phyloP scores from a whole-genome alignment of 2,329 filamentous ascomycete species.

The Fusarium sp. region DNA sequence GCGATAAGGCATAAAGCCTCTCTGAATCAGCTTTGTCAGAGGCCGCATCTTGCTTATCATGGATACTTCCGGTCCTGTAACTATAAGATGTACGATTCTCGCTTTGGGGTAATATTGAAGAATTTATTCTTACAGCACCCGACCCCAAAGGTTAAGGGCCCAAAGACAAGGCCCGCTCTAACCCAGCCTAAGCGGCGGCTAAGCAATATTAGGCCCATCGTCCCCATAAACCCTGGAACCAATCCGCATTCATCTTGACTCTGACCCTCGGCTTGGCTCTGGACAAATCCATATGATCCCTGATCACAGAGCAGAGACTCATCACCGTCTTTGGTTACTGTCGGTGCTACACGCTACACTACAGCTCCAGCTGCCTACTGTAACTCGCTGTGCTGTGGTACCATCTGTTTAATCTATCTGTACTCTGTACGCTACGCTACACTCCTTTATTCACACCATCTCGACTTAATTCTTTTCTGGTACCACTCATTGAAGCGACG shows the following conservation, averaged over 20 bases:
- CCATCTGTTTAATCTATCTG: not conserved
- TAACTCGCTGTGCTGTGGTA: constrained; percentile 5
- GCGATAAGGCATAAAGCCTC: not conserved
- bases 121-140: not conserved
- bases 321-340: constrained; percentile 23
- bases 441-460: constrained; percentile 37
- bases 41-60: not conserved
- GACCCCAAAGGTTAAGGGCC: too few relatives aligned
- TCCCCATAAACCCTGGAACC: constrained; percentile 36
- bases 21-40: not conserved
- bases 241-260: constrained; percentile 39
- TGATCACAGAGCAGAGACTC: constrained; percentile 34
- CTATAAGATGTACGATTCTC: not conserved
- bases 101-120: not conserved
- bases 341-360: constrained; percentile 17
- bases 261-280: constrained; percentile 30
- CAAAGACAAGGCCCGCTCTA: not conserved
- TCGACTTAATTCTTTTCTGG: constrained; percentile 27
- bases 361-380: constrained; percentile 8
- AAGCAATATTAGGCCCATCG: constrained; percentile 39
- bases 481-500: constrained; percentile 32
- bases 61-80: not conserved
- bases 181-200: constrained; percentile 35
- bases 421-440: constrained; percentile 25
- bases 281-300: constrained; percentile 24